Evolutionary conservation across 2,329 filamentous ascomycete genomes (phyloP).

Genomic region (Hypomyces perniciosus): DNA sequence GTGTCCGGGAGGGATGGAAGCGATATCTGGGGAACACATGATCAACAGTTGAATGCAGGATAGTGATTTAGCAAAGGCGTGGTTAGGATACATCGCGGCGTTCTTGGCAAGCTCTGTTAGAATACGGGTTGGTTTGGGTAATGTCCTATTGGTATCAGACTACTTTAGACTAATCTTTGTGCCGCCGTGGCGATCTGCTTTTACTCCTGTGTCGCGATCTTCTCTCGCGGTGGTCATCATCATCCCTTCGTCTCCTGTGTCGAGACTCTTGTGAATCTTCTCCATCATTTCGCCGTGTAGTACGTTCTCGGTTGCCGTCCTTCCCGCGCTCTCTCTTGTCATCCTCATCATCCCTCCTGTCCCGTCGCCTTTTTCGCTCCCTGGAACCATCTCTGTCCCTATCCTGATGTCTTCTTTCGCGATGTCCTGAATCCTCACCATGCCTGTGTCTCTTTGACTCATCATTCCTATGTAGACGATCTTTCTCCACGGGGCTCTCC

Average conservation of each 20-base stretch:
- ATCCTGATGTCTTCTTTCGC: slow-evolving; percentile 20
- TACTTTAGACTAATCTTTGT: slow-evolving; percentile 19
- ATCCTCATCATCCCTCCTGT: slow-evolving; percentile 20
- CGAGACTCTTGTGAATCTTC: slow-evolving; percentile 25
- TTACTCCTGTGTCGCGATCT: slow-evolving; percentile 28
- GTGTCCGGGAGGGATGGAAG: slow-evolving; percentile 75
- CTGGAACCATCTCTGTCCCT: slow-evolving; percentile 3
- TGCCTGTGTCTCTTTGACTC: slow-evolving; percentile 26
- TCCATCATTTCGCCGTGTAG: slow-evolving; percentile 12
- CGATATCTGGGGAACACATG: slow-evolving; percentile 54
- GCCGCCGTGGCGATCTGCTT: slow-evolving; percentile 37
- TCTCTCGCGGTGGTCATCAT: slow-evolving; percentile 20
- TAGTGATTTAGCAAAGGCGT: not conserved
- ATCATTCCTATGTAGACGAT: slow-evolving; percentile 23
- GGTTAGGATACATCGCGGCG: not conserved
- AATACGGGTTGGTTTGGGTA: slow-evolving; percentile 12
- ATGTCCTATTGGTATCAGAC: slow-evolving; percentile 14
- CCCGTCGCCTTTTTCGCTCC: slow-evolving; percentile 18
- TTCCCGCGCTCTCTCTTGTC: slow-evolving; percentile 15
- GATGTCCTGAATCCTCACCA: slow-evolving; percentile 22
- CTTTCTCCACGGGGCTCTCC: slow-evolving; percentile 25
- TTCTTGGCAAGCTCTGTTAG: not conserved
- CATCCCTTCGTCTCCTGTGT: slow-evolving; percentile 22
- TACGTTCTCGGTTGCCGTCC: slow-evolving; percentile 22
- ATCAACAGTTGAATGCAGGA: not conserved